Base-by-base conservation (phyloP, 2,329 filamentous ascomycete species). In the Cytospora leucostoma region DNA sequence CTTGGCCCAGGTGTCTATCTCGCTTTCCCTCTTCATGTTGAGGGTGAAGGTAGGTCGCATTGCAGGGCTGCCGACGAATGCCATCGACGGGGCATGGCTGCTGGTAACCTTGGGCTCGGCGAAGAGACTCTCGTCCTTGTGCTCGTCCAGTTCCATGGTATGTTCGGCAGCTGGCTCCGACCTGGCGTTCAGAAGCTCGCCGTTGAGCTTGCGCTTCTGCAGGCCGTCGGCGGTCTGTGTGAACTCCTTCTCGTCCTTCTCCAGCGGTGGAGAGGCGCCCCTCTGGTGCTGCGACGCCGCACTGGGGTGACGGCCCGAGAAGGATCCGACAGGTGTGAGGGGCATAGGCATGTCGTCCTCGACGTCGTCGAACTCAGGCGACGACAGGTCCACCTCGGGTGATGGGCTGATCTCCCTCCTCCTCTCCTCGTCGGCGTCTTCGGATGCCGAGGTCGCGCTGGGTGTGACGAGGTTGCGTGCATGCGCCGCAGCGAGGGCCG, bases 161-260 rank as follows among this genome's bases (percentile, higher is more conserved):
- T 77, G 73, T 47, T 77, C 73, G 7, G 72, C 73, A 6, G 72
- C 68, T 7, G 54, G 72, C 37, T 76, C 74, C 37, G 69, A 69
- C 38, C 66, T 60, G 27, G 68, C 59, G 37, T 68, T 63, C 15
- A 78, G 73, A 37, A 79, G 65, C 49, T 79, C 79, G 34, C 82
- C 80, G 52, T 75, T 81, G 27, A 87, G 78, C 71, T 88, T 88
- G 66, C 84, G 80, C 73, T 85, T 87, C 70, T 86, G 91, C 70
- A 98, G 85, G 56, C 89, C 92, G 69, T 92, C 91, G 17, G 95
- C 95, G 1, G 93, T 98, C 77, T 96, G 92, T 7, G 94, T 97
- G 73, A 99, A 99, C 76, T 98, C 95, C 72, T 90, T 91, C 80
- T 98, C 94, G 70, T 98, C 94, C 71, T 91, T 92, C 78, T 98